Percentiles rank a stretch among this genome's conserved stretches.
Conservation (phyloP, 768 basidiomycete genomes). For the Pleurotus giganteus region DNA sequence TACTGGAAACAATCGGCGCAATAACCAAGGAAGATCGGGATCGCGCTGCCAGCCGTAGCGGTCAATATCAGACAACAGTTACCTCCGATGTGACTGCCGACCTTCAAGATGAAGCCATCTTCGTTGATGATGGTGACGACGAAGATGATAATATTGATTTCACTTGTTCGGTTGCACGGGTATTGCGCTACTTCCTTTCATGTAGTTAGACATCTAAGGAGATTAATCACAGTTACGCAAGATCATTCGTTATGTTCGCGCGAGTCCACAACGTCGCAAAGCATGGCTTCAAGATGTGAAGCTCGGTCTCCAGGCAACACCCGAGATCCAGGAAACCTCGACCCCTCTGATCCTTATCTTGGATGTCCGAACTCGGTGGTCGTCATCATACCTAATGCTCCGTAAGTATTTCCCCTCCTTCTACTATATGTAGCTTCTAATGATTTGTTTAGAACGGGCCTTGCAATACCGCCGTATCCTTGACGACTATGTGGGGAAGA, state of each 20-base stretch:
- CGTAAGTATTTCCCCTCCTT: constrained; percentile 17
- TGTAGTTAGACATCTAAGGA: too few species aligned
- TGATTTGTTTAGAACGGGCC: constrained; percentile 24
- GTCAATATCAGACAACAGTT: constrained; percentile 11
- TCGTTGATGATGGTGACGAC: neutral
- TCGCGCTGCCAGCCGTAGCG: neutral
- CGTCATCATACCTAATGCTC: constrained; percentile 32
- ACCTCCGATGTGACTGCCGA: too few species aligned
- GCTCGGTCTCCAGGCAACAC: neutral
- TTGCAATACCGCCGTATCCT: constrained; percentile 16
- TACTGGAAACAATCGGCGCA: constrained; percentile 12
- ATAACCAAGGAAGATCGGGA: constrained; percentile 7
- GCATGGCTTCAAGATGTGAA: constrained; percentile 14
- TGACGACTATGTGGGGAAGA: constrained; percentile 18
- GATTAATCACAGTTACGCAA: constrained; percentile 24
- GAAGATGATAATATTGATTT: too few species aligned
- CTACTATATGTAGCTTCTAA: neutral
- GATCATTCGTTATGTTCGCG: constrained; percentile 18
- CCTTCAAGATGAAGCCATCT: too few species aligned
- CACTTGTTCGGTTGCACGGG: too few species aligned
- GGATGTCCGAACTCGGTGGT: constrained; percentile 30
- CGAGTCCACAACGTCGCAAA: constrained; percentile 20
- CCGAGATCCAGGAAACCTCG: too few species aligned
- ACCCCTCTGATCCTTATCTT: constrained; percentile 25
- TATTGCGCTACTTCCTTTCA: too few species aligned